Percentiles rank a stretch among this genome's conserved stretches.
These are phyloP conservation scores for Penicillium diatomitis DNA, from an alignment of 495 filamentous ascomycete genomes.

Conservation along the genomic window DNA sequence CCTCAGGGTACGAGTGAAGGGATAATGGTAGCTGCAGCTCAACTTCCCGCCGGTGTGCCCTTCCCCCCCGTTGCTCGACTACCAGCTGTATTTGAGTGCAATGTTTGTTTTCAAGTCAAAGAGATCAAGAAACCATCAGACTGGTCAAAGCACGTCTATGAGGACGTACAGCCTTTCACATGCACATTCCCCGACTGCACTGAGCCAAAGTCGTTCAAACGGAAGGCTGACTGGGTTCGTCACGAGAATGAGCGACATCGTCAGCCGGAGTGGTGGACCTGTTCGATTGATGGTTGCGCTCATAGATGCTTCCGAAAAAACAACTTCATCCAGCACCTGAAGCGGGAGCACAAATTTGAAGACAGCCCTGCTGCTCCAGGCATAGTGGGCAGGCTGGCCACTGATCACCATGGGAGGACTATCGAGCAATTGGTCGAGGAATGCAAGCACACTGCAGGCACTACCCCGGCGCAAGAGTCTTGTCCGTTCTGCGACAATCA, in stretches of 20 bases:
- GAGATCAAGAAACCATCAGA: conserved; percentile 92
- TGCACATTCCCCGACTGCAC: conserved; percentile 81
- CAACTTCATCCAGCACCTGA: conserved; percentile 92
- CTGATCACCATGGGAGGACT: conserved; percentile 35
- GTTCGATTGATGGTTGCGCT: conserved; percentile 67
- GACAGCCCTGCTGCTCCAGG: conserved; percentile 53
- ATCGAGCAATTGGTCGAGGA: conserved; percentile 58
- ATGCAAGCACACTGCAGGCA: conserved; percentile 63
- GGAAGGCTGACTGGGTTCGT: conserved; percentile 95
- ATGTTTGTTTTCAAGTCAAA: conserved; percentile 82
- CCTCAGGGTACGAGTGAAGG: conserved; percentile 55
- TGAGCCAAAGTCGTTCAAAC: conserved; percentile 91
- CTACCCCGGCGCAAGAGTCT: conserved; percentile 63
- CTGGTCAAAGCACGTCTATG: conserved; percentile 97
- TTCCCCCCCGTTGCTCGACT: conserved; percentile 70
- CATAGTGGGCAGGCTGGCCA: too few species aligned
- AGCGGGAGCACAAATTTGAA: conserved; percentile 82
- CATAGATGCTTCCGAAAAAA: conserved; percentile 87
- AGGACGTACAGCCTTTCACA: conserved; percentile 91
- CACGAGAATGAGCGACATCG: conserved; percentile 93
- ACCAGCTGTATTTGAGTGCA: conserved; percentile 88
- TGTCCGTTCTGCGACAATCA: conserved; percentile 85
- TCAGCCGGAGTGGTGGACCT: conserved; percentile 89
- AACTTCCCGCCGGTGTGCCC: conserved; percentile 75
- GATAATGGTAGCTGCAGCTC: conserved; percentile 49